Evolutionary conservation across 2,329 filamentous ascomycete genomes (phyloP).

Genomic region (Penicillium paneum): DNA sequence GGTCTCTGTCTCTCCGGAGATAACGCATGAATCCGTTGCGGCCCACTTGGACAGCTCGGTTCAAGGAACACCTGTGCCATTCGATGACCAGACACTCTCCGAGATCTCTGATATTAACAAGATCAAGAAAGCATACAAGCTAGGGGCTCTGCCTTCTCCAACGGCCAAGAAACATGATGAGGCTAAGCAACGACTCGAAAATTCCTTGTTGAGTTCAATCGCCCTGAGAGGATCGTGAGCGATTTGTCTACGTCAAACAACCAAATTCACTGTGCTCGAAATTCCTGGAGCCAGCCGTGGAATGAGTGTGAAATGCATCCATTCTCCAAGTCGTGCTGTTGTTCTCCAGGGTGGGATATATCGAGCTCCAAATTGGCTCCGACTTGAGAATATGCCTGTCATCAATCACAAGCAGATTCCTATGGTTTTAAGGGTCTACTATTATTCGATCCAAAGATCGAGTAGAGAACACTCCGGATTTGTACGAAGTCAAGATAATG

Average conservation of each 20-base stretch:
- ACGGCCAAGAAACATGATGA: conserved; percentile 21
- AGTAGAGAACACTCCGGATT: not conserved
- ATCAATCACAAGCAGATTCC: not conserved
- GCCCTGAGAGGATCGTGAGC: conserved; percentile 63
- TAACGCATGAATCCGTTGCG: conserved; percentile 49
- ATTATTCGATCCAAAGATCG: not conserved
- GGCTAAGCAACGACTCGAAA: conserved; percentile 52
- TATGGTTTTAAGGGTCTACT: not conserved
- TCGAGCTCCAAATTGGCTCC: not conserved
- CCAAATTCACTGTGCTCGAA: not conserved
- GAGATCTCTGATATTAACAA: conserved; percentile 62
- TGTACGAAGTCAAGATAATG: not conserved
- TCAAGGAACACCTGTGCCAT: conserved; percentile 57
- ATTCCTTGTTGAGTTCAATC: conserved; percentile 70
- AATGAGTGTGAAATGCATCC: not conserved
- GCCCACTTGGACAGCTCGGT: conserved; percentile 62
- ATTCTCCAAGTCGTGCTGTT: not conserved
- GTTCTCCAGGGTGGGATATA: not conserved
- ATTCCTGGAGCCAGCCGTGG: not conserved
- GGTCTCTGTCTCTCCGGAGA: conserved; percentile 56
- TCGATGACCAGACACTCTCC: conserved; percentile 63
- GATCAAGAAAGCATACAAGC: conserved; percentile 82
- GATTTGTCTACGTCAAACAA: not conserved
- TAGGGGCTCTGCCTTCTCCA: conserved; percentile 59
- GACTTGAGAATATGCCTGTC: not conserved